Evolutionary conservation across 2,329 filamentous ascomycete species (phyloP).

Genomic region (Coniochaeta sp.): DNA sequence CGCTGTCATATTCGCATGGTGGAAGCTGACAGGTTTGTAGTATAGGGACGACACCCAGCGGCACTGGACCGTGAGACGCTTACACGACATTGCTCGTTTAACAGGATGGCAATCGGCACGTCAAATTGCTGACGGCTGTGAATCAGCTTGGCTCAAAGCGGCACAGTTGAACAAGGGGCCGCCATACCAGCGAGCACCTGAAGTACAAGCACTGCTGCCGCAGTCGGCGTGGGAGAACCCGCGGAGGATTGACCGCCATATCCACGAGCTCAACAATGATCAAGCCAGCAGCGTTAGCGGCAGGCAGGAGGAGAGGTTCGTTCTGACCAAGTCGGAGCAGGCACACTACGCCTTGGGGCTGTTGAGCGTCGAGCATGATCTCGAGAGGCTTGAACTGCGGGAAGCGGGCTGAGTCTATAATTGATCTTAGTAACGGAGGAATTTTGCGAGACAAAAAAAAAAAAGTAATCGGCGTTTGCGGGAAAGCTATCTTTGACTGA

Average conservation of each 20-base stretch:
- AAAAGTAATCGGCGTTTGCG: background rate
- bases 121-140: constrained; percentile 76
- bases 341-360: constrained; percentile 73
- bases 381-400: constrained; percentile 53
- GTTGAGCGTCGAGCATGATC: constrained; percentile 68
- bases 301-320: constrained; percentile 30
- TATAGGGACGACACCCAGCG: constrained; percentile 67
- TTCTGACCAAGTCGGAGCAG: constrained; percentile 54
- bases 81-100: constrained; percentile 67
- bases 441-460: background rate
- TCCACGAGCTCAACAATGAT: constrained; percentile 34
- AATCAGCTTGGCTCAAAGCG: constrained; percentile 74
- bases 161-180: constrained; percentile 68
- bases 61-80: constrained; percentile 65
- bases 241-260: constrained; percentile 42
- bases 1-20: background rate
- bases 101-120: constrained; percentile 84
- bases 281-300: background rate
- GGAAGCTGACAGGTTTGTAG: constrained; percentile 29
- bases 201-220: constrained; percentile 26
- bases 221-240: constrained; percentile 39
- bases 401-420: constrained; percentile 15
- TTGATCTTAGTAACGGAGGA: background rate
- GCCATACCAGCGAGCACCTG: constrained; percentile 51
- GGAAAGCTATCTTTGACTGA: background rate